Evolutionary conservation across 257 asterid genomes (phyloP), one percentile per base, ranked within the genome.

Genomic region (Jacaranda copaia): DNA sequence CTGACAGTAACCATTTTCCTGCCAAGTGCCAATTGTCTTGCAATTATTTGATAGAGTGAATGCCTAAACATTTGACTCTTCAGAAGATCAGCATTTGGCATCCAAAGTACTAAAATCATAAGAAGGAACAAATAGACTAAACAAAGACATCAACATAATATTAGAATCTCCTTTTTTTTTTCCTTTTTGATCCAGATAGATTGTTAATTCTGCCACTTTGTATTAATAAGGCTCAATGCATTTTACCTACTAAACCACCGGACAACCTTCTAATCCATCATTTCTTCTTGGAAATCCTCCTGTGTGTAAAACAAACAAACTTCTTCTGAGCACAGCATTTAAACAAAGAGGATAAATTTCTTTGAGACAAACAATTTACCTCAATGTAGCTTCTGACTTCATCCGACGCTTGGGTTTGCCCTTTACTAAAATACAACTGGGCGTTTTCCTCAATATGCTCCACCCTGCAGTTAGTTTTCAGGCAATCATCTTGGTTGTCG

Each of bases 381-480:
- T 86, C 90, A 70, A 89, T 81, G 83, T 81, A 88, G 86, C 79
- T 43, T 78, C 39, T 84, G 78, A 91, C 92, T 78, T 89, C 94
- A 45, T 89, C 80, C 51, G 94, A 87, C 81, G 93, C 89, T 77
- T 77, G 91, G 75, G 87, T 88, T 77, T 86, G 86, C 19, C 99
- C 98, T 25, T 71, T 74, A 56, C 96, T 85, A 60, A 88, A 87
- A 81, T 94, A 94, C 43, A 90, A 85, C 64, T 85, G 89, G 61
- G 91, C 97, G 79, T 89, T 88, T 83, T 92, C 98, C 81, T 94
- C 99, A 18, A 94, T 94, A 68, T 85, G 87, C 46, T 91, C 98
- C 87, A 94, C 86, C 89, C 98, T 94, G 88, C 81, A 81, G 63
- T 76, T 46, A 61, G 72, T 13, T 8, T 72, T 76, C 56, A 53